A percentile compares a stretch with the other conserved stretches of the same genome.
phyloP scores from a whole-genome alignment of 2,329 filamentous ascomycete genomes.

The Diplodia intermedia region DNA sequence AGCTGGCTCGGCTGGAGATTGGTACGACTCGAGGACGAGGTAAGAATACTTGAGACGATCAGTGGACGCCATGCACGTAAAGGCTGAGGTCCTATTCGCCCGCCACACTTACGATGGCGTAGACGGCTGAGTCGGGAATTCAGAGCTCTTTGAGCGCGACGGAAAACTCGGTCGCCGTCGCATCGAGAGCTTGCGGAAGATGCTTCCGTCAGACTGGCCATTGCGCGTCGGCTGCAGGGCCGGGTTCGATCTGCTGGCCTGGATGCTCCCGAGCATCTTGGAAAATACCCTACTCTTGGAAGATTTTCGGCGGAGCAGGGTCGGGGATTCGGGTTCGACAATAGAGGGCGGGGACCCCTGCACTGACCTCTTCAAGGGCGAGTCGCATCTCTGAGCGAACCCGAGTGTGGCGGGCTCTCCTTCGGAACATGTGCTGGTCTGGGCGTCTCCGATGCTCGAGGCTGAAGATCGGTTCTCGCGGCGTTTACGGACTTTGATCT shows the following conservation, averaged over 20 bases:
- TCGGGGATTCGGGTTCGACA: conserved; percentile 12
- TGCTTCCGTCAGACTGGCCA: conserved; percentile 39
- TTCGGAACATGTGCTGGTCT: conserved; percentile 7
- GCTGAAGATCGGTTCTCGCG: conserved; percentile 29
- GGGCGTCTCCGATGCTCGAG: conserved; percentile 13
- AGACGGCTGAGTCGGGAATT: conserved; percentile 39
- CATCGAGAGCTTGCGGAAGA: conserved; percentile 42
- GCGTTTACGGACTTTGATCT: conserved; percentile 33
- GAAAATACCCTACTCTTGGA: conserved; percentile 37
- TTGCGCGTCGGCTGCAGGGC: conserved; percentile 31
- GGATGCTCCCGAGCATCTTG: conserved; percentile 32
- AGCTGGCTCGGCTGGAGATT: conserved; percentile 2
- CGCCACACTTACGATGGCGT: conserved; percentile 26
- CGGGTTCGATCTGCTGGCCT: conserved; percentile 36
- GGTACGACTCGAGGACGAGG: conserved; percentile 17
- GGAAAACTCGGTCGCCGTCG: conserved; percentile 39
- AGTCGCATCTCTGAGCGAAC: background rate
- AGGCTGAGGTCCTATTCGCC: background rate
- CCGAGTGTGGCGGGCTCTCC: conserved; percentile 1
- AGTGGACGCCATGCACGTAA: background rate
- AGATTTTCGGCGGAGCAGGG: conserved; percentile 27
- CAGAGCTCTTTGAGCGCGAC: conserved; percentile 39
- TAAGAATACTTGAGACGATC: conserved; percentile 21
- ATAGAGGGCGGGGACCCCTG: conserved; percentile 2
- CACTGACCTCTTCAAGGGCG: background rate